A percentile compares a stretch with the other conserved stretches of the same genome.
Conservation (phyloP, 192 early-diverging fungal species). For the Backusella westeae region DNA sequence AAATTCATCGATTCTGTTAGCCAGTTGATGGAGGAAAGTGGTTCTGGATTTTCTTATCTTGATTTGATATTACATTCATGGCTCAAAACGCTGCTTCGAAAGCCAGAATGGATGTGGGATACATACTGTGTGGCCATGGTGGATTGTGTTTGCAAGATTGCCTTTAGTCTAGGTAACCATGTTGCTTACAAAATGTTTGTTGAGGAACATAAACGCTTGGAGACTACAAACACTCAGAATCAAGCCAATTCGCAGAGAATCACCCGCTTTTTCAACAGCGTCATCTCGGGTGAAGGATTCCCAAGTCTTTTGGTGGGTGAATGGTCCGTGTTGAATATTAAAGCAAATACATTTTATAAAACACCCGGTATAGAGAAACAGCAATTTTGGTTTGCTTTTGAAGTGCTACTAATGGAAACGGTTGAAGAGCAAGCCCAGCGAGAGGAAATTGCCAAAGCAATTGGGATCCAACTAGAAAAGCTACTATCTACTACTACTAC, state of each 20-base stretch:
- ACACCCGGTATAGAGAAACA: slow-evolving; percentile 43
- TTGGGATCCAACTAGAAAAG: background rate
- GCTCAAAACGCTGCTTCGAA: slow-evolving; percentile 23
- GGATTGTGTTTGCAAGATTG: slow-evolving; percentile 23
- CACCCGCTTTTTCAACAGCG: slow-evolving; percentile 31
- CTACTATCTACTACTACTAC: background rate
- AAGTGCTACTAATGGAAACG: slow-evolving; percentile 42
- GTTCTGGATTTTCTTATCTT: slow-evolving; percentile 36
- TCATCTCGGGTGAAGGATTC: slow-evolving; percentile 40
- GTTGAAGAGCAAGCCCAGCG: slow-evolving; percentile 32
- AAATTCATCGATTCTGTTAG: slow-evolving; percentile 29
- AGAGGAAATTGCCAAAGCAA: slow-evolving; percentile 25
- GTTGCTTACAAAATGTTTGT: slow-evolving; percentile 20
- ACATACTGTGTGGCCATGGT: slow-evolving; percentile 15
- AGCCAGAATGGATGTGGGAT: slow-evolving; percentile 38
- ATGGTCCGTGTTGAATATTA: slow-evolving; percentile 44
- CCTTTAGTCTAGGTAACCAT: slow-evolving; percentile 17
- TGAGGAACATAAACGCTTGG: slow-evolving; percentile 17
- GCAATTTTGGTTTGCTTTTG: slow-evolving; percentile 48
- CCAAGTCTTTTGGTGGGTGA: slow-evolving; percentile 50
- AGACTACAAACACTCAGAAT: background rate
- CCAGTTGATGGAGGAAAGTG: slow-evolving; percentile 16
- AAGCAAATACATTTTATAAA: slow-evolving; percentile 40
- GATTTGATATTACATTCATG: slow-evolving; percentile 36
- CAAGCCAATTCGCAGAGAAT: slow-evolving; percentile 6